Percentiles rank a stretch among this genome's conserved stretches.
phyloP scores from a whole-genome alignment of 345 rosid species.

The Ceriops decandra region DNA sequence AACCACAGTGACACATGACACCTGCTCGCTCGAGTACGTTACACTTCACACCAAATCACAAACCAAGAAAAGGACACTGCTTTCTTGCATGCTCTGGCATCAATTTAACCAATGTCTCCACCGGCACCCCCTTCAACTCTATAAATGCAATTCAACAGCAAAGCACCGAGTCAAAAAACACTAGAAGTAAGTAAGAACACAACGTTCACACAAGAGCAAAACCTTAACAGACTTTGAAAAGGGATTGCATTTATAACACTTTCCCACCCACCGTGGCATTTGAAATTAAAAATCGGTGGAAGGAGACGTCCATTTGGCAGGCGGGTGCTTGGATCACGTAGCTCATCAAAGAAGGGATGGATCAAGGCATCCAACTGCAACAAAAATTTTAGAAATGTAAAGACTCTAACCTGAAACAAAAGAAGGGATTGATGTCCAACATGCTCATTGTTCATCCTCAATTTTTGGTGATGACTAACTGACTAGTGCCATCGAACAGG shows the following conservation, averaged over 20 bases:
- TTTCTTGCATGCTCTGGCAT: constrained; percentile 34
- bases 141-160: not conserved
- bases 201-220: not conserved
- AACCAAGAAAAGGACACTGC: constrained; percentile 28
- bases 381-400: not conserved
- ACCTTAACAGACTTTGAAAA: not conserved
- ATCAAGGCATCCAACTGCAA: constrained; percentile 74
- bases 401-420: not conserved
- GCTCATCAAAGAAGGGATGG: constrained; percentile 95
- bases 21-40: not conserved
- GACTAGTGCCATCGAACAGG: not conserved
- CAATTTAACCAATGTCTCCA: constrained; percentile 25
- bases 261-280: constrained; percentile 63
- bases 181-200: not conserved
- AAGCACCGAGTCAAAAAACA: not conserved
- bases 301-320: constrained; percentile 85
- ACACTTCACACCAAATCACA: constrained; percentile 29
- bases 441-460: too few relatives aligned
- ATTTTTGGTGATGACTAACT: too few relatives aligned
- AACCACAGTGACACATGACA: too few relatives aligned
- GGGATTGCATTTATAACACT: not conserved
- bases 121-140: constrained; percentile 28
- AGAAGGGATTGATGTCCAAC: not conserved
- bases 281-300: constrained; percentile 86
- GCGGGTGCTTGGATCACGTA: constrained; percentile 69